Evolutionary conservation across 192 early-diverging fungal species (phyloP).

Genomic region (Rhizophagus clarus): DNA sequence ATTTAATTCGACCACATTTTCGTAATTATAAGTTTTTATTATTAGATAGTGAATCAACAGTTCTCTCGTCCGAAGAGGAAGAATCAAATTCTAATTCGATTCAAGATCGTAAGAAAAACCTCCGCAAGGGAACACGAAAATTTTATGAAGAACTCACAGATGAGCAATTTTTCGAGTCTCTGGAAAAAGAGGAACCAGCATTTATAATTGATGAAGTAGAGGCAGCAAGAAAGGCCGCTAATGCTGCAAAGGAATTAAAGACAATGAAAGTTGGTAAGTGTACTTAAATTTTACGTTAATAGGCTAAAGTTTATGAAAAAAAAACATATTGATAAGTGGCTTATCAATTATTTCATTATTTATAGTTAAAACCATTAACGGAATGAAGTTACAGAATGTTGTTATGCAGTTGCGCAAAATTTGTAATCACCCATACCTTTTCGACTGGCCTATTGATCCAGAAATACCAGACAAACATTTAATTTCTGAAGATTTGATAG

Average conservation of each 20-base stretch:
- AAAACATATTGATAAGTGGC: neutral
- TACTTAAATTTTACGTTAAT: neutral
- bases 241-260: neutral
- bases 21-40: neutral
- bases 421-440: constrained; percentile 96
- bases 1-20: neutral
- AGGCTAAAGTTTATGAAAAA: neutral
- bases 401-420: constrained; percentile 94
- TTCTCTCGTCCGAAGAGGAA: neutral
- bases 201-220: neutral
- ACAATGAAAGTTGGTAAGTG: neutral
- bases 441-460: constrained; percentile 76
- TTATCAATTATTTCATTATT: neutral
- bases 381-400: constrained; percentile 81
- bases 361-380: constrained; percentile 47
- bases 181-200: constrained; percentile 36
- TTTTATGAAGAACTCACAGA: constrained; percentile 48
- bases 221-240: neutral
- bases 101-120: neutral
- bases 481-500: constrained; percentile 59
- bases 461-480: constrained; percentile 50
- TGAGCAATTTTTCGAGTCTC: constrained; percentile 45
- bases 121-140: constrained; percentile 12
- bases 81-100: neutral
- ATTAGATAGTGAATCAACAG: neutral